These are phyloP conservation scores for Xylaria sp. DNA, from an alignment of 2,329 filamentous ascomycete genomes.

Conservation along the genomic window DNA sequence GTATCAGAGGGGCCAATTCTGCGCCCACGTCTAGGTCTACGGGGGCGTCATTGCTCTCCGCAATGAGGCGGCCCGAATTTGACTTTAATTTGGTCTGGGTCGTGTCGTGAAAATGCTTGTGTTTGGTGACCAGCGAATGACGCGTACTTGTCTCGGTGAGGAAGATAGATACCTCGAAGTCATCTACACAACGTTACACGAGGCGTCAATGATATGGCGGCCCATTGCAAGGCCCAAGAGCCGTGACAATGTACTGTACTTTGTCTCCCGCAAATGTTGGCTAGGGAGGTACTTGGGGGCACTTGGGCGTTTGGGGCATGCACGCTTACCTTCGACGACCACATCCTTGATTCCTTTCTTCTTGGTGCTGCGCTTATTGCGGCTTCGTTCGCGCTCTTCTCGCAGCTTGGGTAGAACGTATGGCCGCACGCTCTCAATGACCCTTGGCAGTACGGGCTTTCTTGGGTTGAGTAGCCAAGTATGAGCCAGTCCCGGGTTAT, in stretches of 20 bases:
- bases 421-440: conserved; percentile 86
- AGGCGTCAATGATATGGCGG: conserved; percentile 34
- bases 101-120: conserved; percentile 77
- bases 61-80: conserved; percentile 71
- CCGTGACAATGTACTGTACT: conserved; percentile 35
- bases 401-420: conserved; percentile 89
- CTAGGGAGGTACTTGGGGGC: conserved; percentile 33
- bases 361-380: conserved; percentile 73
- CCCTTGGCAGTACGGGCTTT: conserved; percentile 78
- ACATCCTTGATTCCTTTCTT: conserved; percentile 90
- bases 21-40: conserved; percentile 59
- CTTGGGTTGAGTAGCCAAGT: conserved; percentile 85
- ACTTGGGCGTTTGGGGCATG: neutral
- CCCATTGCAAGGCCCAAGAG: conserved; percentile 18
- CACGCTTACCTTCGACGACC: conserved; percentile 74
- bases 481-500: conserved; percentile 83
- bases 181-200: conserved; percentile 66
- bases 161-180: conserved; percentile 96
- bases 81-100: conserved; percentile 64
- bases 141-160: conserved; percentile 85
- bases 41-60: conserved; percentile 63
- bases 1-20: conserved; percentile 51
- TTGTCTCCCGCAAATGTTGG: conserved; percentile 28
- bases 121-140: conserved; percentile 86
- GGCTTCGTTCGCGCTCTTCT: conserved; percentile 72